Base-by-base conservation (phyloP, 73 alveolate genomes). In the Diophrys sp. region DNA sequence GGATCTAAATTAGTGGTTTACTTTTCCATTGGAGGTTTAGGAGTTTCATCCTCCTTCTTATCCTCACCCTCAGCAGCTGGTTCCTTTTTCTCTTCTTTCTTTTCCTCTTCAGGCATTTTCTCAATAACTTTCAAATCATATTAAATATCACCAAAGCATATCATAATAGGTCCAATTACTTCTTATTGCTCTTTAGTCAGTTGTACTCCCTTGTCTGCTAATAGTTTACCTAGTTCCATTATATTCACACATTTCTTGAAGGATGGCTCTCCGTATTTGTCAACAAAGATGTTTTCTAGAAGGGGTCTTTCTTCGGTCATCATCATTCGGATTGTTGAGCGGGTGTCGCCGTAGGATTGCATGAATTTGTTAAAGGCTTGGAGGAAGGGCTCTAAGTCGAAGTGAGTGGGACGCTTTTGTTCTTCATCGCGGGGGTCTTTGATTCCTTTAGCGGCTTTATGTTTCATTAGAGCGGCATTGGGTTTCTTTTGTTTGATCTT, bases 71-170 rank as follows among this genome's bases (percentile, higher is more conserved):
- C 96, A 76, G 89, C 93, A 28, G 85, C 85, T 56, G 71, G 90
- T 53, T 84, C 93, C 66, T 89, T 85, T 28, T 76, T 53, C 81
- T 78, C 74, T 80, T 89, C 88, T 68, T 85, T 89, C 80, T 87
- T 91, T 31, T 91, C 95, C 77, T 75, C 94, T 74, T 81, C 96
- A 29, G 98, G 98, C 87, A 89, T 78, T 85, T 93, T 89, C 73
- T 89, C 85, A 2, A 85, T 88, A 74, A 69, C 87, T 82, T 91
- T 89, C 23, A 82, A 68, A 68, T 83, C 90, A 73, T 86, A 89
- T 23, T 90, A 87, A 25, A 97, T 90, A 31, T 95, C 96, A 32
- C 99, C 99, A 79, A 95, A 97, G 89, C 99, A 95, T 70, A 92
- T 83, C 54, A 97, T 73, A 24, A 95, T 92, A 11, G 97, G 96